Conservation (phyloP, 225 moss, liverwort and hornwort genomes). For the Sphagnum tenellum region DNA sequence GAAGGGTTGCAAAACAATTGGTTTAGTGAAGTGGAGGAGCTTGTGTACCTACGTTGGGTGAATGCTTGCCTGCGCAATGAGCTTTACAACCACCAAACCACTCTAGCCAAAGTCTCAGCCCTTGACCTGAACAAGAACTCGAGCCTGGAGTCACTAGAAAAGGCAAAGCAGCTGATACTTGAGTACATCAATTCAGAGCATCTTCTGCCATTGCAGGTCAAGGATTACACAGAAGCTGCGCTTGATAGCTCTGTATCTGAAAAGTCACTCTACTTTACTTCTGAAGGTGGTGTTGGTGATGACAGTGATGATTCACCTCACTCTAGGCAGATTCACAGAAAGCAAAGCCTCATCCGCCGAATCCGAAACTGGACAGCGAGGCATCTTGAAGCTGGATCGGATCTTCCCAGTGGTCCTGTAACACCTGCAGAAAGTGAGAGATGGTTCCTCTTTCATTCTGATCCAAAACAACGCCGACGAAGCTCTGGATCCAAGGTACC, state of each 20-base stretch:
- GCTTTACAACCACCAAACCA: slow-evolving; percentile 41
- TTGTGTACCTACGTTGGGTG: slow-evolving; percentile 84
- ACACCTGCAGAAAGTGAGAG: slow-evolving; percentile 32
- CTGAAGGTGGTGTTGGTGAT: slow-evolving; percentile 22
- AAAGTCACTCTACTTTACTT: slow-evolving; percentile 19
- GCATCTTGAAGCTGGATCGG: slow-evolving; percentile 21
- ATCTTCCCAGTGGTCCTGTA: slow-evolving; percentile 16
- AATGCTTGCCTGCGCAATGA: slow-evolving; percentile 81
- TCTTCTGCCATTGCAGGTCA: slow-evolving; percentile 15
- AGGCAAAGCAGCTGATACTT: slow-evolving; percentile 58
- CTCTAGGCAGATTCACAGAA: slow-evolving; percentile 26
- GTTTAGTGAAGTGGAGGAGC: slow-evolving; percentile 84
- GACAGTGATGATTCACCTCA: slow-evolving; percentile 46
- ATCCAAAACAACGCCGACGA: slow-evolving; percentile 35
- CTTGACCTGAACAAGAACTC: slow-evolving; percentile 56
- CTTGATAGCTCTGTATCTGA: slow-evolving; percentile 51
- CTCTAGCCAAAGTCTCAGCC: slow-evolving; percentile 44
- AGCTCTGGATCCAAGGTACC: slow-evolving; percentile 34
- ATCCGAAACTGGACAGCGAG: slow-evolving; percentile 57
- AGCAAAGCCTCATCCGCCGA: slow-evolving; percentile 49
- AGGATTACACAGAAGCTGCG: slow-evolving; percentile 37
- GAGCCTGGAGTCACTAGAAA: slow-evolving; percentile 61
- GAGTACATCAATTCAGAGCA: slow-evolving; percentile 56
- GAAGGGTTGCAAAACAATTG: slow-evolving; percentile 78
- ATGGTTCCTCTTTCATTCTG: slow-evolving; percentile 15